These are phyloP conservation scores for Trypanosoma platydactyli DNA, from an alignment of 208 protist genomes.

Conservation along the genomic window DNA sequence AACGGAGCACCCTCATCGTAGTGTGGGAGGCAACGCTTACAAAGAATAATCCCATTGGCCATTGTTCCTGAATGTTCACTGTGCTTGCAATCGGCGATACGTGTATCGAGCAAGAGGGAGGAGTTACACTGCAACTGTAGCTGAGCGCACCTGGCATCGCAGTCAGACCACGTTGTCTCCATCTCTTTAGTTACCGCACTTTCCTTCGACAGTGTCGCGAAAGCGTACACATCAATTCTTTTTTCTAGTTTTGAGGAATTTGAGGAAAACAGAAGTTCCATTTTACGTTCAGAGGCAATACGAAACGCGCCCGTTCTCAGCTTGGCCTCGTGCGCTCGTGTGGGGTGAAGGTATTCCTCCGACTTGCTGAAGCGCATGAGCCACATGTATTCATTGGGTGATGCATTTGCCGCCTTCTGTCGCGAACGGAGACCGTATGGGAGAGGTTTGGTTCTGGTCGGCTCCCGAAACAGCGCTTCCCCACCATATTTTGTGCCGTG, in stretches of 20 bases:
- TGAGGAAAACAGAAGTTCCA: slow-evolving; percentile 3
- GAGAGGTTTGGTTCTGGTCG: not conserved
- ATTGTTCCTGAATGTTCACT: slow-evolving; percentile 9
- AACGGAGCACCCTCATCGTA: slow-evolving; percentile 25
- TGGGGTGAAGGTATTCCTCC: slow-evolving; percentile 31
- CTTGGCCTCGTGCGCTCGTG: slow-evolving; percentile 13
- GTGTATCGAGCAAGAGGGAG: slow-evolving; percentile 17
- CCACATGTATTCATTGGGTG: slow-evolving; percentile 30
- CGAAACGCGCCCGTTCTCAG: slow-evolving; percentile 4
- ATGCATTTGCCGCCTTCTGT: not conserved
- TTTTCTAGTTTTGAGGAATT: not conserved
- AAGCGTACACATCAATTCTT: not conserved
- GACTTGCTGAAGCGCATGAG: slow-evolving; percentile 21
- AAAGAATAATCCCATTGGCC: slow-evolving; percentile 26
- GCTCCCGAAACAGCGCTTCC: slow-evolving; percentile 4
- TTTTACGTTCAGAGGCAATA: slow-evolving; percentile 7
- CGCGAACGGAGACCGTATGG: slow-evolving; percentile 15
- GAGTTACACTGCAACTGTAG: slow-evolving; percentile 16
- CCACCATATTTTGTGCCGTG: slow-evolving; percentile 19
- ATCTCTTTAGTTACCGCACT: not conserved
- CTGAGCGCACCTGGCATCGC: slow-evolving; percentile 3
- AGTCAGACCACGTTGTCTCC: not conserved
- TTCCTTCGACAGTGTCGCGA: not conserved
- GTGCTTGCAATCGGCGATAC: slow-evolving; percentile 22
- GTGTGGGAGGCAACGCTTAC: slow-evolving; percentile 19